Base-by-base conservation (phyloP, 1,284 basidiomycete species). In the Sanghuangporus sanghuang region DNA sequence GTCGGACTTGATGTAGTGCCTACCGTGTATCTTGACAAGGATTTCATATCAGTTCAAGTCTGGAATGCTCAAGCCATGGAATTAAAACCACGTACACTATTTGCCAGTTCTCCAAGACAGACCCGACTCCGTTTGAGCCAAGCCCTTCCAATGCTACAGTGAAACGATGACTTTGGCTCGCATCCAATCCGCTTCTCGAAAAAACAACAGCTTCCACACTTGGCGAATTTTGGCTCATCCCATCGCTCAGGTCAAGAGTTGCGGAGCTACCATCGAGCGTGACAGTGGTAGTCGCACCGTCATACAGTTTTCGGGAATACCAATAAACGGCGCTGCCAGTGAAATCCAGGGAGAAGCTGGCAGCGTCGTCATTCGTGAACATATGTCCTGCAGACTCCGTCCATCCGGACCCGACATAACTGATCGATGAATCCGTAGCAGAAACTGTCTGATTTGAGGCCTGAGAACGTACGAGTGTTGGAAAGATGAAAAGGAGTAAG, bases 291-390 rank as follows among this genome's bases (percentile, higher is more conserved):
- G 39, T 36, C 12, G 36, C 60, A 16, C 52, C 52, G n/a, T 55
- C 42, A 42, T 38, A 38, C 18, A 21, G 18, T 35, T 27, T 56
- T 21, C 50, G 38, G 3, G 52, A 21, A 27, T 62, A 50, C 40
- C 48, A 62, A 27, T 35, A 62, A 11, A 62, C 21, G 7, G 60
- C 60, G 32, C 27, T 36, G 35, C 60, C 60, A 36, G 40, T 40
- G 39, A 46, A 32, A 16, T 46, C 53, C 8, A 55, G 27, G 6
- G 36, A 18, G 16, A 44, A 62, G 32, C 18, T 35, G 16, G 11
- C 38, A 23, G 39, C 11, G 4, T 32, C 11, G 4, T 32, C 16
- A 38, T 8, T 27, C 3, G 50, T 35, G 40, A 55, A 62, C 16
- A 57, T 18, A 32, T 62, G 60, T 11, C 53, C 61, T 5, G 56